phyloP scores from a whole-genome alignment of 2,329 filamentous ascomycete species.

The Podosphaera leucotricha region DNA sequence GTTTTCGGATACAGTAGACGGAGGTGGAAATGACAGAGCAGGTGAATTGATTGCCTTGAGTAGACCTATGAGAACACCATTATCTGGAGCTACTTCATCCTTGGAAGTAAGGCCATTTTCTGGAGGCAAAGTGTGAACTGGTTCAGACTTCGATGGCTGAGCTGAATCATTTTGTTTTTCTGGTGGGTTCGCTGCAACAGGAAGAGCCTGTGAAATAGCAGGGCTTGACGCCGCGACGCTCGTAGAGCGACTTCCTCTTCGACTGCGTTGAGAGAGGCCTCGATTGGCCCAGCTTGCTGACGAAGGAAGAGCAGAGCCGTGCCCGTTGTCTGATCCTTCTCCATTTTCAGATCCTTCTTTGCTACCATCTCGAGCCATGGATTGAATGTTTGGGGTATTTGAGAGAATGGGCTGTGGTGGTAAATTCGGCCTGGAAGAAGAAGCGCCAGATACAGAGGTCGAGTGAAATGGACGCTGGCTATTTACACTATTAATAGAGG shows the following conservation, averaged over 20 bases:
- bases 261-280: constrained; percentile 39
- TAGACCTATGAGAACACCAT: constrained; percentile 17
- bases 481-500: constrained; percentile 76
- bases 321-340: constrained; percentile 50
- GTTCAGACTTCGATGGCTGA: constrained; percentile 3
- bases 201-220: constrained; percentile 36
- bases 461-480: constrained; percentile 43
- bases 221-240: constrained; percentile 67
- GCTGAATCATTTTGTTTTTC: constrained; percentile 18
- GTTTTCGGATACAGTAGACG: constrained; percentile 22
- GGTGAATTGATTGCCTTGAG: constrained; percentile 23
- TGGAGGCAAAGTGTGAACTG: neutral
- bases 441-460: constrained; percentile 27
- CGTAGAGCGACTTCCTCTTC: constrained; percentile 55
- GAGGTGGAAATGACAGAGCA: constrained; percentile 23
- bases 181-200: constrained; percentile 26
- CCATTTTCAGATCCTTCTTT: constrained; percentile 50
- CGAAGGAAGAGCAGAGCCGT: constrained; percentile 75
- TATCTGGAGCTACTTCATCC: constrained; percentile 6
- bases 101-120: constrained; percentile 1
- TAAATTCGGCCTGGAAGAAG: constrained; percentile 26
- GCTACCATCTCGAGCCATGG: constrained; percentile 56
- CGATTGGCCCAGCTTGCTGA: constrained; percentile 78
- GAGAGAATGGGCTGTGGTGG: constrained; percentile 16
- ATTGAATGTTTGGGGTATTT: constrained; percentile 22